Evolutionary conservation across 768 basidiomycete species (phyloP), one percentile per base, ranked within the genome.

Genomic region (Leccinum subtestaceum): DNA sequence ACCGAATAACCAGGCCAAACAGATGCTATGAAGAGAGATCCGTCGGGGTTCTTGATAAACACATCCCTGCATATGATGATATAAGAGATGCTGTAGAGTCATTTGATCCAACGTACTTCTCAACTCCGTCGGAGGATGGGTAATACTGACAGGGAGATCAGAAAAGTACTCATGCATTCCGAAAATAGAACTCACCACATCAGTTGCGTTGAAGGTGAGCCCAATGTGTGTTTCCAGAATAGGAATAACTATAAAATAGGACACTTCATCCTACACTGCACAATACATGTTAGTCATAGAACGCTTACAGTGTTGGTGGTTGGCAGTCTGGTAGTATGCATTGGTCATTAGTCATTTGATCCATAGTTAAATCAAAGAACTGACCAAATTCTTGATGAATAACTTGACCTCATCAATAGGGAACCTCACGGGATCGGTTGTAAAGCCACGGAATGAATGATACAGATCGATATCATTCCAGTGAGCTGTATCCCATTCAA

Each of bases 381-480:
- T 49, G 56, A 87, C 87, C 68, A 89, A 69, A 56, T 82, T 78
- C 36, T 67, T 65, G 45, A 85, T 87, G 65, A 87, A 87, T 49
- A 68, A 66, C 25, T 73, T 71, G 65, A 88, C 72, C 60, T 84
- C 81, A 17, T 81, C 77, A 15, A 67, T 73, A 5, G 87, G 84
- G 76, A 83, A 90, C 47, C 76, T 80, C 29, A 83, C 79, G 12
- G 87, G 86, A 67, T 89, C 87, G 7, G 80, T 72, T 5, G 88
- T 90, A 62, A 89, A 88, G 70, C 87, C 88, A 15, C 88, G 79
- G 36, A 80, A 76, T 27, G 86, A 82, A 63, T 88, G 83, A 63
- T 88, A 89, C 54, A 89, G 61, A 71, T 90, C 88, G 60, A 90
- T 87, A 63, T 89, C 88, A 65, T 86, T 89, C 88, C 88, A 90